These are phyloP conservation scores for Cornus controversa DNA, from an alignment of 148 eudicot genomes.

Conservation along the genomic window DNA sequence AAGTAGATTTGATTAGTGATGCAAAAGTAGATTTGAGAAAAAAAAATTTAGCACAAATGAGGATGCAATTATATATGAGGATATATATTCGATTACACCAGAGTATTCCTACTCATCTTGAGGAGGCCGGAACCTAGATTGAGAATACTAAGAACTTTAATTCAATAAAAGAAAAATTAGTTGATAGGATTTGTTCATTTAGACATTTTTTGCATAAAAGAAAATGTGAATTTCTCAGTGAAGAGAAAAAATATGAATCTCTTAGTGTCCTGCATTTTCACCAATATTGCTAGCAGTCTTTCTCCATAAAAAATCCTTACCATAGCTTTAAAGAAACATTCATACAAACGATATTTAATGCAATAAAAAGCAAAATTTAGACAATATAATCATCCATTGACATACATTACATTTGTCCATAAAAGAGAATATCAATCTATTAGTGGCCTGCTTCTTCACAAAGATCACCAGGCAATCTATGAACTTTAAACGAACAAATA, in stretches of 20 bases:
- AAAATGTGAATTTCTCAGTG: neutral
- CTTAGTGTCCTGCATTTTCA: neutral
- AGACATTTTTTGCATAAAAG: neutral
- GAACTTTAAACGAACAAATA: neutral
- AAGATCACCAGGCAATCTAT: neutral
- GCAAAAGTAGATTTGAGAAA: slow-evolving; percentile 10
- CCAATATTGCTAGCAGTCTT: neutral
- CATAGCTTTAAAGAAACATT: neutral
- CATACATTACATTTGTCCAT: too few species aligned
- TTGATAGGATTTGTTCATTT: neutral
- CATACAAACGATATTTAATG: too few species aligned
- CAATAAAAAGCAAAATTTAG: too few species aligned
- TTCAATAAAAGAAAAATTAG: neutral
- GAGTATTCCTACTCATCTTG: too few species aligned
- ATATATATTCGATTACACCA: too few species aligned
- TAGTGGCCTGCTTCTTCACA: too few species aligned
- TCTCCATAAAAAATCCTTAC: neutral
- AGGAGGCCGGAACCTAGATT: neutral
- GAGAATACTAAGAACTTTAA: neutral
- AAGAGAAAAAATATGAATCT: neutral
- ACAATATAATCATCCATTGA: too few species aligned
- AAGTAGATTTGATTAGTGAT: neutral
- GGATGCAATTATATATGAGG: neutral
- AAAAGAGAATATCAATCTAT: too few species aligned
- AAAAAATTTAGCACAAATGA: neutral